Conservation (phyloP, 176 grass and related monocot genomes). For the Luzula sylvatica region DNA sequence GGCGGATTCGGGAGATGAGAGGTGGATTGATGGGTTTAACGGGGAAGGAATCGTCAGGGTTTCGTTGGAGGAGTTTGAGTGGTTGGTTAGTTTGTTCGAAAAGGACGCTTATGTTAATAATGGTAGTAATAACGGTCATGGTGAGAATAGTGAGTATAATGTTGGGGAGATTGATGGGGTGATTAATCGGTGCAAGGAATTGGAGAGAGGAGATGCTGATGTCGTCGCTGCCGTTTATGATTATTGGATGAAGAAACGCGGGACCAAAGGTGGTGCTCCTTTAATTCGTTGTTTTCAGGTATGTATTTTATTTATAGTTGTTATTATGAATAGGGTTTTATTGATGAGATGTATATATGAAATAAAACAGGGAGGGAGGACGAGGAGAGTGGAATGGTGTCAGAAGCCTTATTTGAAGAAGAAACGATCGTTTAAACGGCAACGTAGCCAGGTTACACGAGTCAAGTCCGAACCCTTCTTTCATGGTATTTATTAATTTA, state of each 20-base stretch:
- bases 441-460: conserved; percentile 45
- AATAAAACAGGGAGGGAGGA: conserved; percentile 22
- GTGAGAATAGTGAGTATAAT: conserved; percentile 34
- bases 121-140: conserved; percentile 26
- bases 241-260: conserved; percentile 68
- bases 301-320: conserved; percentile 29
- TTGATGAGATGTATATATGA: neutral
- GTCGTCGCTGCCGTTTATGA: conserved; percentile 31
- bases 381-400: conserved; percentile 30
- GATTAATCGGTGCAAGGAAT: conserved; percentile 36
- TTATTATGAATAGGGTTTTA: neutral
- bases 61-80: conserved; percentile 58
- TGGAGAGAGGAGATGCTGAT: conserved; percentile 30
- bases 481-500: conserved; percentile 38
- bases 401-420: conserved; percentile 58
- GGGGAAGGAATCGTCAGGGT: conserved; percentile 15
- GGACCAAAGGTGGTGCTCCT: conserved; percentile 33
- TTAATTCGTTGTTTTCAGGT: conserved; percentile 88
- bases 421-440: conserved; percentile 78
- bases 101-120: conserved; percentile 63
- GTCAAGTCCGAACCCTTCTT: conserved; percentile 36
- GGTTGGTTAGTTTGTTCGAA: conserved; percentile 63
- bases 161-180: conserved; percentile 30
- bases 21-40: conserved; percentile 48
- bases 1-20: conserved; percentile 79